Base-by-base conservation (phyloP, 2,329 filamentous ascomycete species). In the Thielaviopsis ethacetica region DNA sequence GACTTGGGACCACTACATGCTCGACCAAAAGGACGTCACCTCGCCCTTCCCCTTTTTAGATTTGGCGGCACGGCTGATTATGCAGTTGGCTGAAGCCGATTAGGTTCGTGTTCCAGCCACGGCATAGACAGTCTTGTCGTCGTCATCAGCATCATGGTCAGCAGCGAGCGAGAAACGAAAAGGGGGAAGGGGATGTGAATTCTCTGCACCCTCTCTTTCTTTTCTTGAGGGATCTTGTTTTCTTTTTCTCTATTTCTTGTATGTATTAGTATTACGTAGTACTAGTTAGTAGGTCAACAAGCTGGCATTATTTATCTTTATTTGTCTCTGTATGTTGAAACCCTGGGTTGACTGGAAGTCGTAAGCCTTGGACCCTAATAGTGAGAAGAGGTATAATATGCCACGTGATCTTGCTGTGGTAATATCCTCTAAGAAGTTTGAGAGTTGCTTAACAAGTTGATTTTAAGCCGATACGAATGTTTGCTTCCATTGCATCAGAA, bases 31-130 rank as follows among this genome's bases (percentile, higher is more conserved):
- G 78, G 87, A 95, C 67, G 89, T 95, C 63, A 91, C 89, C 52
- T 94, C 88, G 68, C 90, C 93, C 27, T 97, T 95, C 71, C 91
- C 93, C 3, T 97, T 96, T 73, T 77, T 97, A 67, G 91, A 97
- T 72, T 86, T 96, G 71, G 91, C 91, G 30, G 91, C 88, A 64
- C 85, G 85, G 71, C 76, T 97, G 66, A 95, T 97, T 65, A 90
- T 95, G 73, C 90, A 95, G 73, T 76, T 97, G 68, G 90, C 91
- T 12, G 88, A 91, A 68, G 85, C 86, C 60, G 86, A 88, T 66
- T 81, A 72, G 27, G 41, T 34, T 10, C 30, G 30, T 53, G 7
- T n/a, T 21, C 13, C 52, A 19, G 53, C 17, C 10, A 34, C 30
- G 10, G 30, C 30, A 34, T 34, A 34, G 30, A 34, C 30, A 9